These are phyloP conservation scores for Dendrostoma leiphaemia DNA, from an alignment of 2,329 filamentous ascomycete genomes.

Conservation along the genomic window DNA sequence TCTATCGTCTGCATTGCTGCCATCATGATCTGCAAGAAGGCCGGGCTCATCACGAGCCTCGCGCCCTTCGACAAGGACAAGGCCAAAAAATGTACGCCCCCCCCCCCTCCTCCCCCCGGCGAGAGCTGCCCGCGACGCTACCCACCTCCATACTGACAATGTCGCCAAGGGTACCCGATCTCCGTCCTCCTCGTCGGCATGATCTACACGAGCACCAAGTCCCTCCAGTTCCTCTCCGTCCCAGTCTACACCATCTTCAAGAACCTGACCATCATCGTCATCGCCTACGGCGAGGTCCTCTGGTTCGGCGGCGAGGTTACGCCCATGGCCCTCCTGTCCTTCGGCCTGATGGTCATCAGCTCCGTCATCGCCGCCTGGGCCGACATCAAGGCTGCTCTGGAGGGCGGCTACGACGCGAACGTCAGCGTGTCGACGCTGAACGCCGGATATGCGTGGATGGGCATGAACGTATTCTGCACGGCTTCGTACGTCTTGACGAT, in stretches of 20 bases:
- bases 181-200: constrained; percentile 94
- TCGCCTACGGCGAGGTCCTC: constrained; percentile 95
- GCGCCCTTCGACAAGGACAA: constrained; percentile 82
- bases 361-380: constrained; percentile 96
- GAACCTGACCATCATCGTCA: constrained; percentile 98
- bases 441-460: constrained; percentile 96
- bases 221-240: constrained; percentile 92
- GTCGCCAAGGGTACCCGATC: constrained; percentile 80
- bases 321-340: constrained; percentile 83
- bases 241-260: constrained; percentile 99
- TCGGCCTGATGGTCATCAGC: constrained; percentile 94
- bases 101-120: too few species aligned
- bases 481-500: constrained; percentile 87
- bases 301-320: constrained; percentile 97
- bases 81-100: constrained; percentile 84
- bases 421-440: constrained; percentile 86
- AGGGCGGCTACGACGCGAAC: constrained; percentile 52
- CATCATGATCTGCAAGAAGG: constrained; percentile 78
- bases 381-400: constrained; percentile 83
- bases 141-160: constrained; percentile 11
- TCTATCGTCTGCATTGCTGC: constrained; percentile 84
- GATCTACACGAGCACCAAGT: constrained; percentile 98
- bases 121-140: background rate
- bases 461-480: constrained; percentile 92
- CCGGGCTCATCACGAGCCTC: constrained; percentile 78